Evolutionary conservation across 2,329 filamentous ascomycete species (phyloP).

Genomic region (Paracoccidioides brasiliensis): DNA sequence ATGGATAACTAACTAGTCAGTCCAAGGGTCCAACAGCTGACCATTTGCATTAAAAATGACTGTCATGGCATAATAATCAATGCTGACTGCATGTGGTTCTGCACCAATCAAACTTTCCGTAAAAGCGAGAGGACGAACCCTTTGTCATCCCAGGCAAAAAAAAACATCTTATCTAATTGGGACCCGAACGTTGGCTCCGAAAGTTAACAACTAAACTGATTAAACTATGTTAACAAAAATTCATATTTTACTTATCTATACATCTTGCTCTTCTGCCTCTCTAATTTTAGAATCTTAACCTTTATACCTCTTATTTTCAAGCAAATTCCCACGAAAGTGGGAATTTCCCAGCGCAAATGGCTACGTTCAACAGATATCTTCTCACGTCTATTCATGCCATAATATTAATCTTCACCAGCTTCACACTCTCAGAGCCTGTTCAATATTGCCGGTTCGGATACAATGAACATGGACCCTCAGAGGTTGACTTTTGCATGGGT

Average conservation of each 20-base stretch:
- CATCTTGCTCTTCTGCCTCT: background rate
- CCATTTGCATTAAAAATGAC: background rate
- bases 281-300: too few relatives aligned
- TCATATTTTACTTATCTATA: background rate
- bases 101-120: background rate
- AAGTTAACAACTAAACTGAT: too few relatives aligned
- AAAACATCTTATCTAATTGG: background rate
- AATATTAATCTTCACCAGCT: background rate
- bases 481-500: conserved; percentile 1
- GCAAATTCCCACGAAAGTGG: background rate
- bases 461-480: background rate
- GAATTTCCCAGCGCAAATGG: background rate
- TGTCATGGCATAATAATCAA: background rate
- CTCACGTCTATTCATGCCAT: background rate
- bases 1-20: too few relatives aligned
- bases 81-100: background rate
- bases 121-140: background rate
- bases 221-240: too few relatives aligned
- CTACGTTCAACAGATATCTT: background rate
- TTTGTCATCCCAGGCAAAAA: background rate
- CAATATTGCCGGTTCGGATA: background rate
- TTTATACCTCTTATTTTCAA: too few relatives aligned
- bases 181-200: too few relatives aligned
- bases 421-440: background rate
- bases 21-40: too few relatives aligned